Evolutionary conservation across 2,329 filamentous ascomycete genomes (phyloP).

Genomic region (Colletotrichum shisoi): DNA sequence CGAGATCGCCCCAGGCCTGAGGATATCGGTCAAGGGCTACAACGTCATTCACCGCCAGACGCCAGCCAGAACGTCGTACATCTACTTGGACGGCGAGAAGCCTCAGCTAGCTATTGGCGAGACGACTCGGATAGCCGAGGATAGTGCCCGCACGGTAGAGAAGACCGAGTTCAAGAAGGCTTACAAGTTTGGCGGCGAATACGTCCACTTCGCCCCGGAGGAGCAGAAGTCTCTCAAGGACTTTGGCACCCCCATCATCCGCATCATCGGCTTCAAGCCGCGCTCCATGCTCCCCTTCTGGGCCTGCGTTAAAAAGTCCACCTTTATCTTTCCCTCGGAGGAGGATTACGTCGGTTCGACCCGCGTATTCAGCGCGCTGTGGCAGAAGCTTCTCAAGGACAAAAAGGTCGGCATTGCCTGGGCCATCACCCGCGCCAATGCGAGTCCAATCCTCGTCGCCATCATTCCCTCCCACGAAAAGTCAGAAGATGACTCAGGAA

Average conservation of each 20-base stretch:
- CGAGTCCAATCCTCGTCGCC: constrained; percentile 79
- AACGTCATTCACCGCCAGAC: constrained; percentile 85
- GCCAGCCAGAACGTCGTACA: constrained; percentile 81
- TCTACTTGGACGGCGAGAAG: constrained; percentile 87
- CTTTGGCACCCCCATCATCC: constrained; percentile 83
- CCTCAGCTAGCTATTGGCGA: constrained; percentile 79
- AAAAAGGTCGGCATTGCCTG: constrained; percentile 87
- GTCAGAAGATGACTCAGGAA: constrained; percentile 68
- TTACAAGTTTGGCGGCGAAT: constrained; percentile 94
- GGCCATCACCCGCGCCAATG: constrained; percentile 85
- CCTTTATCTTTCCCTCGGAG: constrained; percentile 94
- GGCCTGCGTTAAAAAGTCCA: constrained; percentile 85
- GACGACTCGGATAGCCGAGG: constrained; percentile 78
- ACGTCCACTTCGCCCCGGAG: constrained; percentile 83
- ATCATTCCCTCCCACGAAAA: constrained; percentile 78
- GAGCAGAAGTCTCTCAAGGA: constrained; percentile 80
- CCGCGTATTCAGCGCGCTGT: constrained; percentile 88
- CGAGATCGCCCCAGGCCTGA: constrained; percentile 83
- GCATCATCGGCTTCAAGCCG: constrained; percentile 94
- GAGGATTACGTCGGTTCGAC: constrained; percentile 89
- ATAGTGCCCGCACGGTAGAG: constrained; percentile 78
- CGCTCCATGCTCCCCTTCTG: constrained; percentile 77
- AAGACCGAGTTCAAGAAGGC: constrained; percentile 86
- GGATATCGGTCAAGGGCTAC: constrained; percentile 92
- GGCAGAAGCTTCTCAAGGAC: constrained; percentile 81